These are phyloP conservation scores for Elaeagnus macrophylla DNA, from an alignment of 306 rosid genomes.

Conservation along the genomic window DNA sequence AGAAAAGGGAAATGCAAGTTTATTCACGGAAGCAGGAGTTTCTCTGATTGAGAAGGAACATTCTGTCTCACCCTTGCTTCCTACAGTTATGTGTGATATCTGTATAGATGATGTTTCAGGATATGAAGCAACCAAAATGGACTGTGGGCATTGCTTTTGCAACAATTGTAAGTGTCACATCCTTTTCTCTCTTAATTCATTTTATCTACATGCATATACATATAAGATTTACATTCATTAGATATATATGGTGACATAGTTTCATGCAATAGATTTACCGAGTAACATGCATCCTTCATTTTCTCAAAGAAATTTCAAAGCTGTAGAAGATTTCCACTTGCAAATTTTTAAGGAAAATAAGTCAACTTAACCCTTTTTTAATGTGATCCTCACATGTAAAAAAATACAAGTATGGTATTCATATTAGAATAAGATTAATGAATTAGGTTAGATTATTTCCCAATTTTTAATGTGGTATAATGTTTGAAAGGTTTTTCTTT, in stretches of 20 bases:
- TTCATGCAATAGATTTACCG: too few relatives aligned
- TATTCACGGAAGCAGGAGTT: slow-evolving; percentile 77
- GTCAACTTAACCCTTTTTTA: too few relatives aligned
- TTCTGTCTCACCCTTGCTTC: slow-evolving; percentile 18
- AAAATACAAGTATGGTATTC: too few relatives aligned
- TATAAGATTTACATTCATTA: too few relatives aligned
- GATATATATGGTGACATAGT: too few relatives aligned
- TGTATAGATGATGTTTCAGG: slow-evolving; percentile 70
- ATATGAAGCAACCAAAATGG: slow-evolving; percentile 63
- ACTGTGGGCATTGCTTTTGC: slow-evolving; percentile 92
- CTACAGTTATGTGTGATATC: slow-evolving; percentile 46
- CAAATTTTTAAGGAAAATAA: neutral
- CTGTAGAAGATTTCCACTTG: too few relatives aligned
- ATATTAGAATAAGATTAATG: neutral
- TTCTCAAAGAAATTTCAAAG: too few relatives aligned
- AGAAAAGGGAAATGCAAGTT: slow-evolving; percentile 44
- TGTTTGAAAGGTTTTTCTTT: neutral
- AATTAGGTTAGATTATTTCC: neutral
- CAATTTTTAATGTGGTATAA: neutral
- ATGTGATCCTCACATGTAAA: too few relatives aligned
- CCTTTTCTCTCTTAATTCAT: slow-evolving; percentile 4
- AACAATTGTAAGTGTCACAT: slow-evolving; percentile 53
- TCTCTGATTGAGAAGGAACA: slow-evolving; percentile 37
- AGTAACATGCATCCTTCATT: too few relatives aligned
- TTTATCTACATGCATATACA: neutral